These are phyloP conservation scores for Coemansia sp. DNA, from an alignment of 192 early-diverging fungal genomes.

Conservation along the genomic window DNA sequence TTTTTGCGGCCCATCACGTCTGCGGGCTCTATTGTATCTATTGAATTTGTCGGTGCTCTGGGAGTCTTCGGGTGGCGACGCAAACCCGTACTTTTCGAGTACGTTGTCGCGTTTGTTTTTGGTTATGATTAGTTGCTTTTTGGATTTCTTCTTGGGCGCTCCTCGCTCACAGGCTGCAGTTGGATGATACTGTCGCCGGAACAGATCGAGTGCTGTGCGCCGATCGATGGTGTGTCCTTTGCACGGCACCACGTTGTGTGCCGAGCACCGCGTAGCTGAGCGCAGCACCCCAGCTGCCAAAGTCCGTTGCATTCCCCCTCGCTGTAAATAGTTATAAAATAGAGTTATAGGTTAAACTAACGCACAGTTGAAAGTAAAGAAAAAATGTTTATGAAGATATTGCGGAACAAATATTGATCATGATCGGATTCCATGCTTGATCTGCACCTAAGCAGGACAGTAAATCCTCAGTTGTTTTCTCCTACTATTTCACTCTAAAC, in stretches of 20 bases:
- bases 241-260: not conserved
- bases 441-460: too few species aligned
- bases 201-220: not conserved
- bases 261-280: constrained; percentile 2
- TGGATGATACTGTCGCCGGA: constrained; percentile 2
- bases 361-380: too few species aligned
- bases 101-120: not conserved
- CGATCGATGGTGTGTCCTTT: not conserved
- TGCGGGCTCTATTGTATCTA: not conserved
- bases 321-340: not conserved
- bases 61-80: too few species aligned
- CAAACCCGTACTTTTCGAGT: not conserved
- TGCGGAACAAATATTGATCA: too few species aligned
- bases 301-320: not conserved
- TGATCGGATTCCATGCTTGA: too few species aligned
- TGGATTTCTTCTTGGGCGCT: not conserved
- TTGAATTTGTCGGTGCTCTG: not conserved
- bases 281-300: constrained; percentile 2
- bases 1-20: not conserved
- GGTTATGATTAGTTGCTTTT: not conserved
- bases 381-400: too few species aligned
- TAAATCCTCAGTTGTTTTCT: not conserved
- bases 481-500: constrained; percentile 18
- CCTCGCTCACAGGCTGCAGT: not conserved
- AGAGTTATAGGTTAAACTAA: too few species aligned